Evolutionary conservation across 495 filamentous ascomycete genomes (phyloP).

Genomic region (Penicillium lividum): DNA sequence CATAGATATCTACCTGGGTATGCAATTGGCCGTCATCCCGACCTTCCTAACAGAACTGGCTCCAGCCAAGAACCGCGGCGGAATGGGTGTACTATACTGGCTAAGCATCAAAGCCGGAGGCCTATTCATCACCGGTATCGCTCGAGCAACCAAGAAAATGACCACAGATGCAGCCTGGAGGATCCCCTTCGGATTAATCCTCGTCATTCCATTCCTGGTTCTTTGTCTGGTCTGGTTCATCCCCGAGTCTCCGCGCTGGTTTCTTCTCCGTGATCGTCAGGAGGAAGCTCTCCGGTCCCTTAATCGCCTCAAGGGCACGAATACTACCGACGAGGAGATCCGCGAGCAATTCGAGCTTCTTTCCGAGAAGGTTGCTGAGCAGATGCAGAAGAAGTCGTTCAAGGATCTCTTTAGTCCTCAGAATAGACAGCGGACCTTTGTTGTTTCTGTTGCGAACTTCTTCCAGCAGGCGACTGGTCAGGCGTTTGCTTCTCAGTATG

Average conservation of each 20-base stretch:
- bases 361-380: slow-evolving; percentile 10
- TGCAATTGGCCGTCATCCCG: slow-evolving; percentile 36
- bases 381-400: slow-evolving; percentile 24
- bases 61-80: slow-evolving; percentile 35
- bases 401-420: slow-evolving; percentile 29
- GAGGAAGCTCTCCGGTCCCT: slow-evolving; percentile 25
- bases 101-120: slow-evolving; percentile 27
- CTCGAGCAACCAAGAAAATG: slow-evolving; percentile 30
- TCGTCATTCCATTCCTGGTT: slow-evolving; percentile 30
- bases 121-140: slow-evolving; percentile 31
- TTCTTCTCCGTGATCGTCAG: slow-evolving; percentile 30
- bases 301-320: slow-evolving; percentile 13
- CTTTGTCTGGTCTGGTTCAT: slow-evolving; percentile 33
- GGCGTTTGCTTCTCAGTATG: slow-evolving; percentile 33
- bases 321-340: slow-evolving; percentile 15
- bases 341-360: slow-evolving; percentile 15
- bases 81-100: slow-evolving; percentile 36
- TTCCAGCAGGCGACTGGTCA: slow-evolving; percentile 39
- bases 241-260: slow-evolving; percentile 35
- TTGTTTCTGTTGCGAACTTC: slow-evolving; percentile 32
- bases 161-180: slow-evolving; percentile 31
- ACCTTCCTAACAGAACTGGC: slow-evolving; percentile 35
- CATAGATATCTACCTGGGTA: slow-evolving; percentile 34
- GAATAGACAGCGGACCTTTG: slow-evolving; percentile 35
- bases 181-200: slow-evolving; percentile 33